These are phyloP conservation scores for Fusarium continuum DNA, from an alignment of 2,329 filamentous ascomycete species.

Conservation along the genomic window DNA sequence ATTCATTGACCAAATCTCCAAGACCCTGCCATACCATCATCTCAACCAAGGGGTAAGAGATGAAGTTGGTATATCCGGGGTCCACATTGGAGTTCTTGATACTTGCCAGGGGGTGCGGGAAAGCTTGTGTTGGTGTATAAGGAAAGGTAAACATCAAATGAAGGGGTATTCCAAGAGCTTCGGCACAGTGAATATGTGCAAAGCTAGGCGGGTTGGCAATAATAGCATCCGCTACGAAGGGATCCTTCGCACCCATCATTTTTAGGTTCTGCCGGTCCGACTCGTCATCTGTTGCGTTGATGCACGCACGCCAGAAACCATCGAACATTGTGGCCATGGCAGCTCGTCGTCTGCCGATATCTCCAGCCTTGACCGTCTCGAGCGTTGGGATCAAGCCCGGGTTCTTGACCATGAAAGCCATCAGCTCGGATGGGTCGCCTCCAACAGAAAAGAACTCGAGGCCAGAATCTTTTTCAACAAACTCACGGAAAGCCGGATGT, in stretches of 20 bases:
- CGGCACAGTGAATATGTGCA: slow-evolving; percentile 81
- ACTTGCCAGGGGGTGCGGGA: slow-evolving; percentile 80
- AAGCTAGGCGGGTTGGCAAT: slow-evolving; percentile 86
- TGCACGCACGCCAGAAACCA: slow-evolving; percentile 82
- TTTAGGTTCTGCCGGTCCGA: slow-evolving; percentile 67
- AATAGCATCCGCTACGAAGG: slow-evolving; percentile 79
- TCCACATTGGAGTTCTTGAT: slow-evolving; percentile 79
- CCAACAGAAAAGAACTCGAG: slow-evolving; percentile 85
- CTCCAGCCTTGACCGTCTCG: slow-evolving; percentile 76
- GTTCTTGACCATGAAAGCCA: slow-evolving; percentile 92
- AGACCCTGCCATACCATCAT: slow-evolving; percentile 93
- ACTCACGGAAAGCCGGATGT: slow-evolving; percentile 79
- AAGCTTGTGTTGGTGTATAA: slow-evolving; percentile 77
- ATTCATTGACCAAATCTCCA: slow-evolving; percentile 80
- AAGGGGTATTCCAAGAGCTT: slow-evolving; percentile 78
- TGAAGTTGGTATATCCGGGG: slow-evolving; percentile 78
- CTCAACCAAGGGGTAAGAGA: slow-evolving; percentile 81
- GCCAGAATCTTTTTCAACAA: slow-evolving; percentile 75
- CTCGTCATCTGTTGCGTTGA: slow-evolving; percentile 74
- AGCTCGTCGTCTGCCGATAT: slow-evolving; percentile 72
- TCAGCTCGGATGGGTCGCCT: slow-evolving; percentile 81
- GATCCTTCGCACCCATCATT: slow-evolving; percentile 69
- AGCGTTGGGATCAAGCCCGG: slow-evolving; percentile 79
- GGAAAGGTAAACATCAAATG: slow-evolving; percentile 92
- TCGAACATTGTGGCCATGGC: slow-evolving; percentile 85